Evolutionary conservation across 345 rosid species (phyloP), one percentile per base, ranked within the genome.

Genomic region (Sisymbrium irio): DNA sequence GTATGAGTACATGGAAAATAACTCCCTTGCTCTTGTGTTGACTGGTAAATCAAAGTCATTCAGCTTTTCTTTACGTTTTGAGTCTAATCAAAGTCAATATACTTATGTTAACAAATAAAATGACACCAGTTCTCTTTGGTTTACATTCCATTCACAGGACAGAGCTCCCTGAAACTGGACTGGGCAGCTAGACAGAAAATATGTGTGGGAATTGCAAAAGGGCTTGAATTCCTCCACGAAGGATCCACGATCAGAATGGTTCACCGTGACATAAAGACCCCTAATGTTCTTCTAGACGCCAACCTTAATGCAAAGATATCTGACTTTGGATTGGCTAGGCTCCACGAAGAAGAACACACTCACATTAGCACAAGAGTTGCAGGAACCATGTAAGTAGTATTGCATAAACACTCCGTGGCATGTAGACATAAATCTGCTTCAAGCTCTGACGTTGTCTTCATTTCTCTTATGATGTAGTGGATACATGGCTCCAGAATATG

Each of bases 361-460:
- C 90, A 83, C 68, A 79, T 88, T 45, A 86, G 80, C 74, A 86
- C 93, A 35, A 77, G 78, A 71, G 45, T 88, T 57, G 93, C 86
- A 1, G 91, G 91, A 62, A 88, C 93, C 46, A 69, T 37, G 40
- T 37, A 37, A 84, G 88, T 88, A 28, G 32, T 28, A 28, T 28
- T 28, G 4, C 2, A 28, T 28, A 28, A 28, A 28, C 32, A 28
- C 15, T 14, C 3, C 7, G 1, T 8, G 15, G 3, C 9, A 28
- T 28, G 4, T 28, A 28, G 4, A 28, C 32, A 28, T 28, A 28
- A 28, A 4, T 28, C 32, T 28, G 32, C 32, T 28, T 28, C 32
- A 28, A 28, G 32, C 32, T 28, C 32, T 28, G 32, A 28, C 2
- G 32, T 4, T 28, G 2, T 28, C 32, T 28, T 28, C 32, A 28